Evolutionary conservation across 2,329 filamentous ascomycete species (phyloP).

Genomic region (Fusarium armeniacum): DNA sequence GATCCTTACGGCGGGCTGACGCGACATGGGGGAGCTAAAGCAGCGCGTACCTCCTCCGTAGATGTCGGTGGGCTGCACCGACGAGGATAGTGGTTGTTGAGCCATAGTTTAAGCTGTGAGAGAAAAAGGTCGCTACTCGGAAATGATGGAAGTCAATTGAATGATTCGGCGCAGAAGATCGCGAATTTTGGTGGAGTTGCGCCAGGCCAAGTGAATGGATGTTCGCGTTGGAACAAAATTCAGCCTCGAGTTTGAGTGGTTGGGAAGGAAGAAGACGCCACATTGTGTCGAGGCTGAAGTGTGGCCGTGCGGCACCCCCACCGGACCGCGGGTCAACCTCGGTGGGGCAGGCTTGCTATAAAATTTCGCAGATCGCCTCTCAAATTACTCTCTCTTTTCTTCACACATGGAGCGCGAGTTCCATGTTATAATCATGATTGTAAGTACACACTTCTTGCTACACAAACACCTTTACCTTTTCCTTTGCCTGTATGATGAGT

Average conservation of each 20-base stretch:
- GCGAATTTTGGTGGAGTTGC: constrained; percentile 48
- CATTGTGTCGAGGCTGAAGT: constrained; percentile 35
- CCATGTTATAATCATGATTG: constrained; percentile 56
- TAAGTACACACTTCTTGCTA: constrained; percentile 50
- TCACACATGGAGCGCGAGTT: constrained; percentile 51
- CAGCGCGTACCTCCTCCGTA: constrained; percentile 70
- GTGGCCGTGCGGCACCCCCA: constrained; percentile 2
- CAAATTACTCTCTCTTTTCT: constrained; percentile 31
- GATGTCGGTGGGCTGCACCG: constrained; percentile 71
- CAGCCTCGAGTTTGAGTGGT: constrained; percentile 50
- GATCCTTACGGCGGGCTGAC: constrained; percentile 28
- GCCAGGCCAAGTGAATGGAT: constrained; percentile 38
- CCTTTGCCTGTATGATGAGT: constrained; percentile 57
- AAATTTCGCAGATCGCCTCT: constrained; percentile 38
- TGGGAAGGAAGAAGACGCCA: constrained; percentile 36
- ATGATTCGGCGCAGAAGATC: constrained; percentile 46
- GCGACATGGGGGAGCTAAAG: constrained; percentile 40
- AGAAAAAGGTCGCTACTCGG: constrained; percentile 13
- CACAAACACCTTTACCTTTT: neutral
- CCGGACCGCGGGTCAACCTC: constrained; percentile 41
- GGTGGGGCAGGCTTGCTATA: constrained; percentile 34
- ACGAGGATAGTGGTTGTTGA: constrained; percentile 68
- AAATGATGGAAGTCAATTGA: constrained; percentile 47
- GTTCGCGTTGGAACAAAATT: constrained; percentile 54
- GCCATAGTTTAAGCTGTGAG: constrained; percentile 60